Evolutionary conservation across 1,284 basidiomycete genomes (phyloP), one percentile per base, ranked within the genome.

Genomic region (Phellopilus nigrolimitatus): DNA sequence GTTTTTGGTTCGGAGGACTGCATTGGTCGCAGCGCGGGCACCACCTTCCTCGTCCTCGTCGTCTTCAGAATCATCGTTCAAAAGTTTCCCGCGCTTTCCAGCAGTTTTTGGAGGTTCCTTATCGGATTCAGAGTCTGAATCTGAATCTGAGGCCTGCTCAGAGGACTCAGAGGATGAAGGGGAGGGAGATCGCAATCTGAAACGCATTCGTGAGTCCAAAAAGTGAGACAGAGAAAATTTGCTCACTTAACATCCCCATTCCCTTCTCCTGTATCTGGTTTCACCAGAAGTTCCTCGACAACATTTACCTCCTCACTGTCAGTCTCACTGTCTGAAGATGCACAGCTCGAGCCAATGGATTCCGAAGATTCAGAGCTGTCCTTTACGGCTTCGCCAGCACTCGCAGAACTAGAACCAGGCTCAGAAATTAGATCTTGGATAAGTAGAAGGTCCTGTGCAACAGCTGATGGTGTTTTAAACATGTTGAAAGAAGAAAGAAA

Each of bases 301-400:
- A 80, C 82, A 36, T 87, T 79, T 62, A 87, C 87, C 43, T 79
- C 78, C 61, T 86, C 84, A 57, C 85, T 87, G 55, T 68, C 73
- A 27, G 59, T 68, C 44, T 76, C 76, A 51, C 67, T 68, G 43
- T 71, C 72, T 13, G 80, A 76, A 56, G 78, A 81, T 47, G 69
- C 70, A 51, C 78, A 75, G 47, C 70, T 71, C 44, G 76, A 72
- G 39, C 73, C 70, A 34, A 55, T 53, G 19, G 58, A 58, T 8
- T 54, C 60, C 4, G 44, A 53, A n/a, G 7, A 25, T 34, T 47
- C 43, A 12, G 21, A 12, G 12, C 19, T 21, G 10, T 27, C 27
- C 25, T 39, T 28, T 13, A 15, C 10, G 15, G 36, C 19, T 53
- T 28, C 49, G 57, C 50, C 42, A 24, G 39, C 24, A 33, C 13